These are phyloP conservation scores for Populus simonii DNA, from an alignment of 345 rosid species.

Conservation along the genomic window DNA sequence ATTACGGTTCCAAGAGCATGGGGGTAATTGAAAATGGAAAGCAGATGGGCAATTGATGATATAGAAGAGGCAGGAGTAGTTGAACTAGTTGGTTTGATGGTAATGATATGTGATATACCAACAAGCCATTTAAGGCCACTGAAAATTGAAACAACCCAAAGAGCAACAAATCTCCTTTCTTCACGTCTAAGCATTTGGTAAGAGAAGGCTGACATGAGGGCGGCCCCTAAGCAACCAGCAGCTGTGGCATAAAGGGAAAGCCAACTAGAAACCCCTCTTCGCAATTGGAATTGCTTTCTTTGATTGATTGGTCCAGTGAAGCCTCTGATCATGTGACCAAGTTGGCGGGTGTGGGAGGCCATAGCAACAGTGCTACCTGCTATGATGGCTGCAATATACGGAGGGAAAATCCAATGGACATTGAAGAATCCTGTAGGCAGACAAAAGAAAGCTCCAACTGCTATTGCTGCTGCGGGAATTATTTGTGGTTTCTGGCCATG, in stretches of 20 bases:
- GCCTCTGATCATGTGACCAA: conserved; percentile 43
- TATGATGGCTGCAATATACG: conserved; percentile 39
- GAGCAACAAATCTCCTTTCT: conserved; percentile 23
- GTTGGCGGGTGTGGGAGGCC: conserved; percentile 56
- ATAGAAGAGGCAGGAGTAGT: conserved; percentile 3
- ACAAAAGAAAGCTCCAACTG: conserved; percentile 49
- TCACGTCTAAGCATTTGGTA: conserved; percentile 46
- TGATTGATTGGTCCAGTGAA: conserved; percentile 33
- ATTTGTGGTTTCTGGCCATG: conserved; percentile 28
- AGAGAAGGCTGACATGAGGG: conserved; percentile 46
- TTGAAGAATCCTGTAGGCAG: conserved; percentile 52
- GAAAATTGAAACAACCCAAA: conserved; percentile 65
- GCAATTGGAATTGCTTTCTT: conserved; percentile 22
- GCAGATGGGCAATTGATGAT: conserved; percentile 22
- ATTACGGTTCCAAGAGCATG: conserved; percentile 45
- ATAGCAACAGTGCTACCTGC: conserved; percentile 36
- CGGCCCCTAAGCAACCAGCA: conserved; percentile 47
- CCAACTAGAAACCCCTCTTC: conserved; percentile 49
- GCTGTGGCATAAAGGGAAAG: conserved; percentile 49
- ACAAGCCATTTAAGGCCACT: conserved; percentile 56
- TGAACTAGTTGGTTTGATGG: conserved; percentile 20
- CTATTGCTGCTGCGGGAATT: conserved; percentile 44
- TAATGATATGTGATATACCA: conserved; percentile 33
- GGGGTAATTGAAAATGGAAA: conserved; percentile 42
- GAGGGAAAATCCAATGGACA: conserved; percentile 41